Evolutionary conservation across 345 rosid genomes (phyloP), one percentile per base, ranked within the genome.

Genomic region (Arabidopsis suecica): DNA sequence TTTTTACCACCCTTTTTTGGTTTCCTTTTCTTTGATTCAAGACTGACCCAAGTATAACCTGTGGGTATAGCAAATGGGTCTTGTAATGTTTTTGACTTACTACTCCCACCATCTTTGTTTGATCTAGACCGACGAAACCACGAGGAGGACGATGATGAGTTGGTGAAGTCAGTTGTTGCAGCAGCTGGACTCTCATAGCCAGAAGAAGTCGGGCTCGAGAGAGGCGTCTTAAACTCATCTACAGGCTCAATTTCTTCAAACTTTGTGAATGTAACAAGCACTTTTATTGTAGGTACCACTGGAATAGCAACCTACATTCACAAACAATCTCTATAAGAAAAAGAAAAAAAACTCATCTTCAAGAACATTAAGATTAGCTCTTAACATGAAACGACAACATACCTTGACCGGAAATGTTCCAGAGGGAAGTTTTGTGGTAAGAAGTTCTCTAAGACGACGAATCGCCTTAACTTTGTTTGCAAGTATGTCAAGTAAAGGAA

Each of bases 401-500:
- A 90, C 97, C 96, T 95, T 95, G 51, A 95, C 97, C 0, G 99
- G 99, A 81, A 95, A 95, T 22, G 98, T 89, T 72, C 98, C 99
- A 56, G 77, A 32, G 0, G 99, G 99, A 77, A 95, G 98, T 79
- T 92, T 95, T 69, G 98, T 92, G 5, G 99, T 92, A 32, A 95
- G 91, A 73, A 95, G 83, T 72, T 95, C 99, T 77, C 99, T 88
- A 33, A 95, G 84, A 11, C 99, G 97, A 63, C 98, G 98, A 61
- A 95, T 90, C 3, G 98, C 99, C 77, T 95, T 95, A 58, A 95
- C 99, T 81, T 95, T 95, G 86, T 87, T 95, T 30, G 99, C 99
- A 18, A 95, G 92, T 83, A 95, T 95, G 82, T 92, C 99, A 32
- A 95, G 98, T 85, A 95, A 78, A 9, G 99, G 99, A 79, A 95